Evolutionary conservation across 192 early-diverging fungal species (phyloP), one percentile per base, ranked within the genome.

Genomic region (Coemansia sp.): DNA sequence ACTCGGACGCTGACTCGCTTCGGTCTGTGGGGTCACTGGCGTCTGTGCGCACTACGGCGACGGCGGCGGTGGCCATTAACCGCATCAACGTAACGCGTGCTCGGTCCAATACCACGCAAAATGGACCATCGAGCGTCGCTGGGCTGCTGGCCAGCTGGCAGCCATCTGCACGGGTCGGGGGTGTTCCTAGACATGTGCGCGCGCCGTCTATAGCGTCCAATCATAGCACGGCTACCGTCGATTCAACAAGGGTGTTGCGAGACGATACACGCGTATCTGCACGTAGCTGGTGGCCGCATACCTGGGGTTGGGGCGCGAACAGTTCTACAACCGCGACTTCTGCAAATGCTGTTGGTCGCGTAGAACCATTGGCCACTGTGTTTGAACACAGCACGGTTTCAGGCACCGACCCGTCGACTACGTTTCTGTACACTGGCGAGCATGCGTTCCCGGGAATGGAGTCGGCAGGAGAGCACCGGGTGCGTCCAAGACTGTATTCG

Each of bases 361-460:
- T 48, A 1, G 42, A 36, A 20, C 59, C 38, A 8, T 8, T 20
- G 25, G 2, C 56, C 45, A 6, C 63, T 52, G 17, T 61, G 42
- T n/a, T 52, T 49, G 54, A 60, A 14, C 7, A 17, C 4, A 51
- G 22, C 7, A 31, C 4, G n/a, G 61, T 55, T 11, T 75, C 77
- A 18, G 77, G 68, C 11, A 51, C 66, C 36, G 69, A 75, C 16
- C 54, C 36, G n/a, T 36, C 63, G 7, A 69, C 77, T 1, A 75
- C 73, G 5, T 81, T 81, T 61, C 40, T 81, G 55, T 81, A 45
- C 22, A 81, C 78, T 3, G 78, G 78, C 52, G 70, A 72, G 33
- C 36, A 63, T 16, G 48, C 64, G 16, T 81, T 81, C 28, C 78
- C 78, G 0, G 78, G 78, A 0, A 45, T 70, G 25, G 25, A 10